Percentiles rank a stretch among this genome's conserved stretches.
phyloP scores from a whole-genome alignment of 805 yeast species.

The Pichia nakasei region DNA sequence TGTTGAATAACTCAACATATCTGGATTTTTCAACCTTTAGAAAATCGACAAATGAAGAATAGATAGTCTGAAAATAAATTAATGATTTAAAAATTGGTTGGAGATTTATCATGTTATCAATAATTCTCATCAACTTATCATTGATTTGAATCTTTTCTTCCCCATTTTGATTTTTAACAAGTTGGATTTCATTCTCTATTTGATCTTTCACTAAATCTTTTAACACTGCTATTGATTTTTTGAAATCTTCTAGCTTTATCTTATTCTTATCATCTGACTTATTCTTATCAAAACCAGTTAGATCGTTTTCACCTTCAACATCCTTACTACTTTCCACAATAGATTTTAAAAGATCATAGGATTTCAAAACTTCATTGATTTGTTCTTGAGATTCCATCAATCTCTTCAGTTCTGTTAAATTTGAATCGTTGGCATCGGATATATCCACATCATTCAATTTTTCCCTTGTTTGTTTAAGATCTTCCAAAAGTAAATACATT shows the following conservation, averaged over 20 bases:
- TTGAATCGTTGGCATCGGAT: background rate
- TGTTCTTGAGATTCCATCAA: slow-evolving; percentile 38
- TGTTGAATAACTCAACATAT: slow-evolving; percentile 13
- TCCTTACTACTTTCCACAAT: slow-evolving; percentile 22
- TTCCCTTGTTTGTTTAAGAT: slow-evolving; percentile 28
- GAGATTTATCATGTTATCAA: slow-evolving; percentile 40
- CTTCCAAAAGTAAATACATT: slow-evolving; percentile 45
- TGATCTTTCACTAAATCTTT: slow-evolving; percentile 38
- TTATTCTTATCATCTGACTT: background rate
- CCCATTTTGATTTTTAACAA: slow-evolving; percentile 11
- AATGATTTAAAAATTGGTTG: slow-evolving; percentile 47
- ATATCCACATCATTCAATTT: slow-evolving; percentile 15
- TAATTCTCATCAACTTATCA: slow-evolving; percentile 31
- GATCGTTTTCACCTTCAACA: background rate
- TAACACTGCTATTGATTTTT: slow-evolving; percentile 34
- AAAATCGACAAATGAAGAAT: slow-evolving; percentile 38
- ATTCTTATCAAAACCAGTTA: background rate
- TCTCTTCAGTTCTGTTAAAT: slow-evolving; percentile 27
- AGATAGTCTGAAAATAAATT: slow-evolving; percentile 40
- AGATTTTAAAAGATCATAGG: slow-evolving; percentile 37
- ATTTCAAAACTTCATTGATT: slow-evolving; percentile 27
- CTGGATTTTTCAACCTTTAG: slow-evolving; percentile 30
- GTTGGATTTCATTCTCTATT: slow-evolving; percentile 24
- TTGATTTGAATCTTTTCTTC: slow-evolving; percentile 4
- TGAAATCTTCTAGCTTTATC: slow-evolving; percentile 22